Evolutionary conservation across 2,329 filamentous ascomycete genomes (phyloP).

Genomic region (Zymoseptoria ardabiliae): DNA sequence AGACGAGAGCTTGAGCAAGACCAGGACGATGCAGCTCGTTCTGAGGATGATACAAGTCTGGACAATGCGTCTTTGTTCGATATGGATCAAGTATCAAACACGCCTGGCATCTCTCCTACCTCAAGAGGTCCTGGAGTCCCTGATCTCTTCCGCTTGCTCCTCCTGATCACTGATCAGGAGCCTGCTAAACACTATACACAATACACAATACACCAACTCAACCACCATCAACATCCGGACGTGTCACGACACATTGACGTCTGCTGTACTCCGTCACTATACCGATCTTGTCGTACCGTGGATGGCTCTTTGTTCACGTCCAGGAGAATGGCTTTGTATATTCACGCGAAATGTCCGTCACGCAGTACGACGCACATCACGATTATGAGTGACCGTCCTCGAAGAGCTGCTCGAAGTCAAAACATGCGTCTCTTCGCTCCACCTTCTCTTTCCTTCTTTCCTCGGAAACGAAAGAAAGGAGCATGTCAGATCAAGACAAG

Average conservation of each 20-base stretch:
- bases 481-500: background rate
- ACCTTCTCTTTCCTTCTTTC: background rate
- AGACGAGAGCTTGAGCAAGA: background rate
- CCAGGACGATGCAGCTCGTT: background rate
- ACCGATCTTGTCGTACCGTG: background rate
- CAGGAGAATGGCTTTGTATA: background rate
- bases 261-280: background rate
- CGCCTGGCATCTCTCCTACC: background rate
- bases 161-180: background rate
- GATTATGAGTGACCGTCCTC: background rate
- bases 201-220: background rate
- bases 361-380: background rate
- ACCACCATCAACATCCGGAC: no score
- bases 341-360: background rate
- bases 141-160: background rate
- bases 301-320: background rate
- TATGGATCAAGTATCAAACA: background rate
- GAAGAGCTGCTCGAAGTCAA: background rate
- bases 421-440: no score
- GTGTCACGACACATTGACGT: background rate
- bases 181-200: background rate
- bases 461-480: background rate
- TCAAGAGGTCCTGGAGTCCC: background rate
- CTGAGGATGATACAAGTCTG: background rate
- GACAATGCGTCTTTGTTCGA: background rate